Evolutionary conservation across 106 monocot species (phyloP), one percentile per base, ranked within the genome.

Genomic region (Dactylorhiza incarnata): DNA sequence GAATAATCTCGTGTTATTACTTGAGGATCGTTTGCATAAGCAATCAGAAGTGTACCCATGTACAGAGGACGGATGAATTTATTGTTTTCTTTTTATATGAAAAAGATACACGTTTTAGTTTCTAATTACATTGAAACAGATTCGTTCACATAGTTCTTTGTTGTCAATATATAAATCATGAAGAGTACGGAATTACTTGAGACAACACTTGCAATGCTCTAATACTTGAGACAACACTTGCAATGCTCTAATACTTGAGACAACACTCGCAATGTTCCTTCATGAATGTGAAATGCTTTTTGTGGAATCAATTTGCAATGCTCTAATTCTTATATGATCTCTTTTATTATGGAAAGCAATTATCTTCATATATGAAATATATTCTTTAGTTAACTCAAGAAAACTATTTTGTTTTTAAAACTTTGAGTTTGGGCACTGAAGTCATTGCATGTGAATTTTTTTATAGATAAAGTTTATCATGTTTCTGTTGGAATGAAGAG

Each of bases 251-350:
- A n/a, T n/a, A n/a, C n/a, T n/a, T n/a, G n/a, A n/a, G n/a, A n/a
- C n/a, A n/a, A n/a, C 16, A 63, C 22, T 63, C 25, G 23, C 25
- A 63, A 11, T 65, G 26, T 9, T 26, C 11, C 26, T 65, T 1
- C 12, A 25, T 65, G 65, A 65, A 25, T 65, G 65, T 13, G 3
- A 5, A 19, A 59, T 19, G 58, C 19, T 22, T 6, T 52, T 61
- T 65, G 65, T 65, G 65, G 65, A 65, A 65, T 65, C 65, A 65
- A 65, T 11, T 10, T 65, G 24, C 65, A 65, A 11, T 65, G 25
- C 26, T 65, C 26, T 22, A 22, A 61, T 61, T 61, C 20, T 16
- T 23, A 61, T 22, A 61, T 61, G 19, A 19, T 61, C 23, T 22
- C 5, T 61, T 61, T 61, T 61, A 61, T 61, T 61, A 19, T 61